Evolutionary conservation across 2,329 filamentous ascomycete species (phyloP), one percentile per base, ranked within the genome.

Genomic region (Apiospora rasikravindrae): DNA sequence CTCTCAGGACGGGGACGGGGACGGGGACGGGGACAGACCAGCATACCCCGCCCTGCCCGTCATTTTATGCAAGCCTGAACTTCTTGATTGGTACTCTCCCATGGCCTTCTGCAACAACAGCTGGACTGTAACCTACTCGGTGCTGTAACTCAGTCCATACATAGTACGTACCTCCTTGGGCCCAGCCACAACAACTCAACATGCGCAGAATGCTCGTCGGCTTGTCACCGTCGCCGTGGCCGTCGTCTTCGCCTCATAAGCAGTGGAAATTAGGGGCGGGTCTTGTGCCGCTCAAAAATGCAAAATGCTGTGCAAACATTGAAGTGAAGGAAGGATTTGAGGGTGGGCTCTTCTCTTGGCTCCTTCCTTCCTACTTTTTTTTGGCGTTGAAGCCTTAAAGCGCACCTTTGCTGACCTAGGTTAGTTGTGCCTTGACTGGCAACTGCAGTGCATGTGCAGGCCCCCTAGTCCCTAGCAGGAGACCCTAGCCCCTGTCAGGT

Each of bases 241-340:
- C 29, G 29, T 61, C 6, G 26, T 2, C 26, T n/a, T 13, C n/a
- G 47, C 19, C n/a, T 24, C 47, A 26, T 22, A 11, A 6, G 29
- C 53, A 64, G 53, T 64, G 53, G 53, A 64, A 64, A 64, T 64
- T 64, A n/a, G 53, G 29, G 13, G 53, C 53, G 53, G 53, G 53
- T 64, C 53, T 13, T 37, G 29, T 22, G 53, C 53, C 29, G 53
- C 8, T 19, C 29, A 19, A 3, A 51, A 42, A 37, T 37, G 33
- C 13, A 42, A 11, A 42, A n/a, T 49, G 53, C 29, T 37, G 22
- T 37, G 29, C 22, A 7, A 37, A 37, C 5, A 37, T 37, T 37
- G 33, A 37, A 37, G 33, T 64, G n/a, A 3, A 13, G 53, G 53
- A 61, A 22, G 53, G 53, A 61, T 61, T 61, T 37, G 19, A 61